Conservation (phyloP, 23 red algal species). For the Gracilariopsis chorda region DNA sequence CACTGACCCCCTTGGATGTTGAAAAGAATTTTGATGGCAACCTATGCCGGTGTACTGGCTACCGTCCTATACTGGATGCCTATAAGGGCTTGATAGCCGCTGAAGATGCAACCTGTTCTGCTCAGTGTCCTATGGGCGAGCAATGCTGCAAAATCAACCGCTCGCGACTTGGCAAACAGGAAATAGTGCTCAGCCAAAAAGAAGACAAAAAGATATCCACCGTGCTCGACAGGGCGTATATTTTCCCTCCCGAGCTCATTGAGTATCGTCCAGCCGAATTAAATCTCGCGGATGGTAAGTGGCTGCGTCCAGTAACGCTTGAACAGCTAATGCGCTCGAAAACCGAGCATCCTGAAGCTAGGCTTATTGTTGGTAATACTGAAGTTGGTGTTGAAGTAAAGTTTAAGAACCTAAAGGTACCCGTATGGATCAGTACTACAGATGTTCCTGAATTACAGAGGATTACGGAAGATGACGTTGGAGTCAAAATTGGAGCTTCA, state of each 20-base stretch:
- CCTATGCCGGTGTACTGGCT: conserved; percentile 89
- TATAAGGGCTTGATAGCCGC: conserved; percentile 22
- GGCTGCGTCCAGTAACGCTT: conserved; percentile 47
- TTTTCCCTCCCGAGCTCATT: conserved; percentile 49
- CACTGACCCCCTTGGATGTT: conserved; percentile 42
- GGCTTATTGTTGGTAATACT: conserved; percentile 65
- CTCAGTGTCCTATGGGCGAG: conserved; percentile 11
- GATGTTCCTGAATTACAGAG: conserved; percentile 42
- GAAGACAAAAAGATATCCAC: background rate
- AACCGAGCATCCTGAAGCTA: conserved; percentile 3
- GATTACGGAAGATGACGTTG: conserved; percentile 4
- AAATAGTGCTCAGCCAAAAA: background rate
- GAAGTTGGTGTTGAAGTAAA: conserved; percentile 78
- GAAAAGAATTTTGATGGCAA: conserved; percentile 84
- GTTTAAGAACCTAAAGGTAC: conserved; percentile 30
- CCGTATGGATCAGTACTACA: conserved; percentile 18
- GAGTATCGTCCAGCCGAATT: background rate
- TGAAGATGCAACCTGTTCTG: background rate
- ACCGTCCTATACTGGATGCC: conserved; percentile 83
- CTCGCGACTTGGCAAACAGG: background rate
- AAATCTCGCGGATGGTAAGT: background rate
- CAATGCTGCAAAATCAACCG: conserved; percentile 17
- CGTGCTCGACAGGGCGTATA: background rate
- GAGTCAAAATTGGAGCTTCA: conserved; percentile 50
- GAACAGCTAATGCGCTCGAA: background rate